Evolutionary conservation across 2,329 filamentous ascomycete species (phyloP).

Genomic region (Byssochlamys sp.): DNA sequence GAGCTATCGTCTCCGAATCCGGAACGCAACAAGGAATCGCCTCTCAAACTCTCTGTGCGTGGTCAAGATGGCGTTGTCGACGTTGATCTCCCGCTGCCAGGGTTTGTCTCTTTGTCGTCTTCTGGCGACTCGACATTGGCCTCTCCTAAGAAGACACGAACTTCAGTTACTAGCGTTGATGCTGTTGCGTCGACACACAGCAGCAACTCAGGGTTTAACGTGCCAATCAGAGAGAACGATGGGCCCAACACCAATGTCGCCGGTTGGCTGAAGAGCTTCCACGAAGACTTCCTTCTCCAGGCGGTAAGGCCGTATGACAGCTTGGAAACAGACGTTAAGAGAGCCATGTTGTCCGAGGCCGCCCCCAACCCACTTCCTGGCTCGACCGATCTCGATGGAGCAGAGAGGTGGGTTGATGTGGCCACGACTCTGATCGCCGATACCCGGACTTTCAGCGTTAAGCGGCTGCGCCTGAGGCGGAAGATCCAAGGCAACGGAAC

Average conservation of each 20-base stretch:
- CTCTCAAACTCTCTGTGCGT: constrained; percentile 46
- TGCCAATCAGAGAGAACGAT: constrained; percentile 25
- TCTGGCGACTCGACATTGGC: constrained; percentile 37
- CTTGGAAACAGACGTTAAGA: constrained; percentile 46
- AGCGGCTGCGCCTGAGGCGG: constrained; percentile 45
- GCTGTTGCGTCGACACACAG: constrained; percentile 38
- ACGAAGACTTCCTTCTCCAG: constrained; percentile 52
- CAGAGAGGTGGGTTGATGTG: constrained; percentile 47
- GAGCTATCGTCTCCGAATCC: constrained; percentile 17
- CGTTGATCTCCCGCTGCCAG: constrained; percentile 48
- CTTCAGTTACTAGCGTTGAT: constrained; percentile 45
- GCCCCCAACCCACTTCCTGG: constrained; percentile 30
- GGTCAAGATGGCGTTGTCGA: constrained; percentile 52
- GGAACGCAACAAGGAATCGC: constrained; percentile 32
- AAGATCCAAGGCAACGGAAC: constrained; percentile 26
- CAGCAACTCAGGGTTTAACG: constrained; percentile 27
- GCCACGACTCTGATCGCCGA: constrained; percentile 50
- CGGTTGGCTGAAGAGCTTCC: constrained; percentile 48
- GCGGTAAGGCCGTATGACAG: constrained; percentile 46
- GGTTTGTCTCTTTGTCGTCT: constrained; percentile 39
- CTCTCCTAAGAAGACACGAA: constrained; percentile 34
- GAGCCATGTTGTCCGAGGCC: constrained; percentile 48
- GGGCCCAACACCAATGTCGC: constrained; percentile 47
- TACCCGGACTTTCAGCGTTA: constrained; percentile 45
- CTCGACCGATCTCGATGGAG: constrained; percentile 21